Base-by-base conservation (phyloP, 805 yeast genomes). In the Pichia cephalocereana region DNA sequence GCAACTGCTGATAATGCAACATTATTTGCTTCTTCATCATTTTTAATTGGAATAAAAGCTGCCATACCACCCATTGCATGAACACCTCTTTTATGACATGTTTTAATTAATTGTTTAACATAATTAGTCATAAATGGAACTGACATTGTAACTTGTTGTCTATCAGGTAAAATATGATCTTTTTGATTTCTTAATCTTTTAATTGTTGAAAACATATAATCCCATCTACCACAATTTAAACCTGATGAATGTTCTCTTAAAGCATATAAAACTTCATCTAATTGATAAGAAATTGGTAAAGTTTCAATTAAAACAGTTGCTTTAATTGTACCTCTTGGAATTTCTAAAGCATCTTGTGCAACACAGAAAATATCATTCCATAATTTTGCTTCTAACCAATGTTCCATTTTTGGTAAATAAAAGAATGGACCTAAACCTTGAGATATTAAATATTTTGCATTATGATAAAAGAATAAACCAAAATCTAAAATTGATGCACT, bases 1-100 rank as follows among this genome's bases (percentile, higher is more conserved):
- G 77, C 75, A 46, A 85, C 93, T 55, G 82, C 83, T 44, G 74
- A 79, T 80, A 85, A 76, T 10, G 90, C 91, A 44, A 70, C 68
- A 43, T 71, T 70, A 67, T 85, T 84, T 52, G 80, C 77, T 51
- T 70, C 76, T 34, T 74, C 70, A 59, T 85, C 89, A 54, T 77
- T 72, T 65, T 84, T 84, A 68, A 84, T 84, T 54, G 93, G 91
- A 57, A 85, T 83, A 56, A 83, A 86, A 6, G 91, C 91, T 54
- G 93, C 91, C 95, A 85, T 85, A 57, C 95, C 95, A 57, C 95
- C 93, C 80, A 85, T 82, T 18, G 91, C 91, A 61, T 84, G 90
- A 40, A 84, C 91, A 53, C 82, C 84, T 69, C 91, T 76, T 58
- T 77, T 73, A 64, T 85, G 95, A 66, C 88, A 82, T 41, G 80